Conservation (phyloP, 495 filamentous ascomycete genomes). For the Friedmanniomyces simplex region DNA sequence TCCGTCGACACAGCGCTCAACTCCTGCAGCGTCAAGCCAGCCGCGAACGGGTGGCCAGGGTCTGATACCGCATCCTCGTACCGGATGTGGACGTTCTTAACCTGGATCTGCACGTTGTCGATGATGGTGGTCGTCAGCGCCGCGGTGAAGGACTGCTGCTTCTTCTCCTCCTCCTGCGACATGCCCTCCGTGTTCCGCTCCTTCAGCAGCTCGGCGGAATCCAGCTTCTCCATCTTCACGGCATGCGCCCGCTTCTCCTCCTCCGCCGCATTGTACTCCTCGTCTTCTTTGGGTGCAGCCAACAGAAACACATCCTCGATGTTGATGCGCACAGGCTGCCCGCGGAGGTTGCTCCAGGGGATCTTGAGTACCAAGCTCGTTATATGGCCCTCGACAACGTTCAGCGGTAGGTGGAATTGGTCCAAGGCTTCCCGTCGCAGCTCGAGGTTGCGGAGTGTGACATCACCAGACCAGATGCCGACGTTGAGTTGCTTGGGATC, state of each 20-base stretch:
- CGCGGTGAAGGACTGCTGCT: slow-evolving; percentile 91
- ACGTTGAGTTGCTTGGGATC: slow-evolving; percentile 93
- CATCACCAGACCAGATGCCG: slow-evolving; percentile 96
- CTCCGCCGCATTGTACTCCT: slow-evolving; percentile 84
- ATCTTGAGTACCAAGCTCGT: slow-evolving; percentile 83
- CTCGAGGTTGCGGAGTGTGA: slow-evolving; percentile 84
- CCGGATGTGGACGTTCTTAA: slow-evolving; percentile 95
- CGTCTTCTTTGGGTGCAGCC: slow-evolving; percentile 87
- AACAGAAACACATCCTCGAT: slow-evolving; percentile 96
- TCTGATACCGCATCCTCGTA: slow-evolving; percentile 97
- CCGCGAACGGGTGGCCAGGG: slow-evolving; percentile 86
- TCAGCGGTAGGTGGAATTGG: slow-evolving; percentile 87
- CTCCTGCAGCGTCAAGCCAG: slow-evolving; percentile 83
- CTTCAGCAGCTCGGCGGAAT: slow-evolving; percentile 87
- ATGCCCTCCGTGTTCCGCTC: slow-evolving; percentile 87
- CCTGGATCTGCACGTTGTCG: slow-evolving; percentile 91
- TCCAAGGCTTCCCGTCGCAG: slow-evolving; percentile 89
- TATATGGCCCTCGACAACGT: slow-evolving; percentile 90
- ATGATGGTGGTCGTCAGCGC: slow-evolving; percentile 91
- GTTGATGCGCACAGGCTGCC: slow-evolving; percentile 84
- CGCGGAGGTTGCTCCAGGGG: slow-evolving; percentile 90
- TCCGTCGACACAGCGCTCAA: slow-evolving; percentile 95
- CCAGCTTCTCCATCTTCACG: slow-evolving; percentile 94
- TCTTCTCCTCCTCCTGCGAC: slow-evolving; percentile 86
- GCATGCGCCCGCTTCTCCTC: slow-evolving; percentile 71